phyloP scores from a whole-genome alignment of 164 flowering plant genomes.

The Chimonanthus salicifolius region DNA sequence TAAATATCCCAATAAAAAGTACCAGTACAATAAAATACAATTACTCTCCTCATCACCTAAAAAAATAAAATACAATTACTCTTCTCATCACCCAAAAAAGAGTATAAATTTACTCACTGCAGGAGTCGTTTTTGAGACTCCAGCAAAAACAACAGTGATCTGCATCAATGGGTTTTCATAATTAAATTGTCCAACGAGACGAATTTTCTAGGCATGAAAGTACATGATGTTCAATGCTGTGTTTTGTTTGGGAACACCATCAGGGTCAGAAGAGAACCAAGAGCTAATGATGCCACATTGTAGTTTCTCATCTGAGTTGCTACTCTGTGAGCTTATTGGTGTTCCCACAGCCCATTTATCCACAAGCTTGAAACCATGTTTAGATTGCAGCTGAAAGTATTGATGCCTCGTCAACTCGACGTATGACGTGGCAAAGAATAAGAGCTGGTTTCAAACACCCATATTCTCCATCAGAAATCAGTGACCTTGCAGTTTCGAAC shows the following conservation, averaged over 20 bases:
- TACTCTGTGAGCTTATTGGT: slow-evolving; percentile 15
- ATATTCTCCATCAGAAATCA: slow-evolving; percentile 28
- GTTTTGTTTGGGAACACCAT: slow-evolving; percentile 24
- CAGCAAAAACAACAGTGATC: neutral
- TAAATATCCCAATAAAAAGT: too few species aligned
- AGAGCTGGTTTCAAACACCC: slow-evolving; percentile 39
- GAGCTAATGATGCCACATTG: slow-evolving; percentile 28
- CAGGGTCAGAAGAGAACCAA: slow-evolving; percentile 45
- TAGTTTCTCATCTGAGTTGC: neutral
- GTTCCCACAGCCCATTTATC: slow-evolving; percentile 55
- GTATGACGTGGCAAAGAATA: slow-evolving; percentile 73
- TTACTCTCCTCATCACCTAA: too few species aligned
- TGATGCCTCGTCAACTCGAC: slow-evolving; percentile 82
- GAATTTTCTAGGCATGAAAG: slow-evolving; percentile 23
- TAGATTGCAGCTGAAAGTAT: slow-evolving; percentile 62
- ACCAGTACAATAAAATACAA: too few species aligned
- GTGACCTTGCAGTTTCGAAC: slow-evolving; percentile 65
- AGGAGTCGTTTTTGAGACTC: neutral
- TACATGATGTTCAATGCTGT: slow-evolving; percentile 68
- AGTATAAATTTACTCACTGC: neutral
- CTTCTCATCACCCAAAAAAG: too few species aligned
- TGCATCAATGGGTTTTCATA: neutral
- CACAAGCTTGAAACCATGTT: slow-evolving; percentile 58
- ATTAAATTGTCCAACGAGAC: neutral
- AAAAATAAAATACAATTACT: too few species aligned